These are phyloP conservation scores for Agarophyton chilense DNA, from an alignment of 23 red algal species.

Conservation along the genomic window DNA sequence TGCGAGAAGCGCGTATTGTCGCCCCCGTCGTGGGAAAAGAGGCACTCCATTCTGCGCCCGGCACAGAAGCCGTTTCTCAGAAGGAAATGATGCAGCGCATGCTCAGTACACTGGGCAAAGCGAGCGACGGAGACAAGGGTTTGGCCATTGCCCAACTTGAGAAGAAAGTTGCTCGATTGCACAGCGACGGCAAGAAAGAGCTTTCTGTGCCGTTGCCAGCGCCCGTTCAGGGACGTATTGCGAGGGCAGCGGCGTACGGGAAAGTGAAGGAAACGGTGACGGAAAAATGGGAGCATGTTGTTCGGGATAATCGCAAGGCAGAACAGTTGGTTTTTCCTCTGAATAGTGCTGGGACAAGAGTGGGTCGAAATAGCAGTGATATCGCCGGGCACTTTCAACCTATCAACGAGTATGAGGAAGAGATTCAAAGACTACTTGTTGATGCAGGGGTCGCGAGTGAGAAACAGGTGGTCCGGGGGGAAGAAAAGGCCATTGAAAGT, in stretches of 20 bases:
- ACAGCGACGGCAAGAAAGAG: constrained; percentile 17
- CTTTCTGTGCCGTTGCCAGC: constrained; percentile 25
- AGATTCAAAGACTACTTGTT: constrained; percentile 25
- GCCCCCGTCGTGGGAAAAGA: constrained; percentile 6
- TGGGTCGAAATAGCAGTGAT: constrained; percentile 30
- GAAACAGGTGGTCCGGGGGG: constrained; percentile 7
- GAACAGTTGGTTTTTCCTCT: constrained; percentile 34
- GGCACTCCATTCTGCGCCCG: not conserved
- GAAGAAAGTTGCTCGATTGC: constrained; percentile 45
- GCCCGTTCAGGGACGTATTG: constrained; percentile 29
- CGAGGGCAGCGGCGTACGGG: constrained; percentile 20
- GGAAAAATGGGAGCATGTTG: constrained; percentile 40
- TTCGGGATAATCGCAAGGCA: constrained; percentile 28
- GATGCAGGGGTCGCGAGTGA: constrained; percentile 53
- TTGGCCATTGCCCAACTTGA: constrained; percentile 22
- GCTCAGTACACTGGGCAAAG: constrained; percentile 34
- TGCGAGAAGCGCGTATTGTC: constrained; percentile 23
- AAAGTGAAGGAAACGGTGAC: constrained; percentile 27
- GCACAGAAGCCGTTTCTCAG: not conserved
- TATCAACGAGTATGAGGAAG: constrained; percentile 50
- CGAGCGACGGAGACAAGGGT: constrained; percentile 9
- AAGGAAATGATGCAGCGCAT: constrained; percentile 48
- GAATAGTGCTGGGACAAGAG: not conserved
- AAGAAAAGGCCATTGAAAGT: constrained; percentile 34
- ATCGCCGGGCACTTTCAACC: constrained; percentile 41